Conservation (phyloP, 2,329 filamentous ascomycete species). For the Fusarium nodosum region DNA sequence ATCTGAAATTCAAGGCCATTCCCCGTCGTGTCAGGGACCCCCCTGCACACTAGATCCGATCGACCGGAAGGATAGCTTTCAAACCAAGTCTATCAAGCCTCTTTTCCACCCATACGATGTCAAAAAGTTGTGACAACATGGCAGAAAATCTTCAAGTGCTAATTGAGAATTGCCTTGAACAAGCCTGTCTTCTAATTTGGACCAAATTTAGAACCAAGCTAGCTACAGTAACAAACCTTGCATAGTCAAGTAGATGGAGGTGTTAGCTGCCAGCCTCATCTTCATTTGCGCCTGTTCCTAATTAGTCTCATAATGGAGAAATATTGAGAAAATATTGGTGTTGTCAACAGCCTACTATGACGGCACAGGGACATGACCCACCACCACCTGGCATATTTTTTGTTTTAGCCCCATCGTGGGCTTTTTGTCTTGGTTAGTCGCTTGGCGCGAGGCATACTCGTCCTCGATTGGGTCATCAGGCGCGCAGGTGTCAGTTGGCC, state of each 20-base stretch:
- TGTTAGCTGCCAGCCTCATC: conserved; percentile 4
- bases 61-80: conserved; percentile 37
- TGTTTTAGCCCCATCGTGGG: conserved; percentile 28
- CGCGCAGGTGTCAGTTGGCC: conserved; percentile 45
- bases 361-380: conserved; percentile 35
- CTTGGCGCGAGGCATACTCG: conserved; percentile 49
- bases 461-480: conserved; percentile 48
- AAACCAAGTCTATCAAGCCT: conserved; percentile 35
- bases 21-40: conserved; percentile 29
- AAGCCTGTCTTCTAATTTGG: background rate
- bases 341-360: conserved; percentile 21
- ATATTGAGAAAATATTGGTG: conserved; percentile 23
- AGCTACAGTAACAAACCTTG: conserved; percentile 8
- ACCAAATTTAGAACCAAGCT: conserved; percentile 25
- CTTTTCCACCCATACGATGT: conserved; percentile 1
- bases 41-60: conserved; percentile 48
- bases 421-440: conserved; percentile 28
- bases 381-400: conserved; percentile 30
- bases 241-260: background rate
- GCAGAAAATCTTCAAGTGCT: background rate
- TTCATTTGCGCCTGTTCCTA: conserved; percentile 11
- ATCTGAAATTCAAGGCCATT: conserved; percentile 27
- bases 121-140: conserved; percentile 6
- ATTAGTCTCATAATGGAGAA: conserved; percentile 23
- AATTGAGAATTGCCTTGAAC: conserved; percentile 3